phyloP scores from a whole-genome alignment of 225 moss, liverwort and hornwort genomes.

The Physcomitrellopsis africana region DNA sequence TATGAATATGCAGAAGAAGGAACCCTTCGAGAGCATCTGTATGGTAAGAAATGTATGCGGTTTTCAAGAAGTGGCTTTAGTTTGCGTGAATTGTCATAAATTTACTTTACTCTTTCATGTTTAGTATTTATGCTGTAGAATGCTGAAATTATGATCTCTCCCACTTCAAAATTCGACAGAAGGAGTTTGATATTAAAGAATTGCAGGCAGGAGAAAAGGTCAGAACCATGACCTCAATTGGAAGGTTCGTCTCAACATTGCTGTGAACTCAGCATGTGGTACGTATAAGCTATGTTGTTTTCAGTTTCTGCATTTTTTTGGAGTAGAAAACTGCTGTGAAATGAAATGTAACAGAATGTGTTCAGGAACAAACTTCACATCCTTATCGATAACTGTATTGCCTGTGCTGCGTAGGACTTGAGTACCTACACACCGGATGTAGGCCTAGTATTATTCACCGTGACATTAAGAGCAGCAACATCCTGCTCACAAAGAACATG shows the following conservation, averaged over 20 bases:
- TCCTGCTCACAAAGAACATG: slow-evolving; percentile 39
- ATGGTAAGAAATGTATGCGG: neutral
- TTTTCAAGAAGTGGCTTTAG: neutral
- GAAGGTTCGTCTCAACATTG: slow-evolving; percentile 19
- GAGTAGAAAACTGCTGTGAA: neutral
- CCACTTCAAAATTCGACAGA: neutral
- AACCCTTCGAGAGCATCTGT: slow-evolving; percentile 21
- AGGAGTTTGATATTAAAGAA: neutral
- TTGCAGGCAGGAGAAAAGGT: slow-evolving; percentile 1
- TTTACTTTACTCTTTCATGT: neutral
- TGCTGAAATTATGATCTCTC: neutral
- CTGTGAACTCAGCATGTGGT: slow-evolving; percentile 26
- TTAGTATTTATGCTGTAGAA: neutral
- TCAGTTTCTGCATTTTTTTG: neutral
- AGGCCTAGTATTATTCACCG: slow-evolving; percentile 60
- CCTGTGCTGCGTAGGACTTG: slow-evolving; percentile 41
- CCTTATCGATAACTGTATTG: neutral
- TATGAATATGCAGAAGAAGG: slow-evolving; percentile 35
- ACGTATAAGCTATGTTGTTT: neutral
- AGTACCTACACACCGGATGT: slow-evolving; percentile 62
- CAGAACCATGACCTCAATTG: neutral
- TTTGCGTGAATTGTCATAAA: neutral
- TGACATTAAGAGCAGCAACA: slow-evolving; percentile 71
- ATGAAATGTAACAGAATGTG: too few species aligned
- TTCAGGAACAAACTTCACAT: neutral